Conservation (phyloP, 2,329 filamentous ascomycete species). For the Colletotrichum brevisporum region DNA sequence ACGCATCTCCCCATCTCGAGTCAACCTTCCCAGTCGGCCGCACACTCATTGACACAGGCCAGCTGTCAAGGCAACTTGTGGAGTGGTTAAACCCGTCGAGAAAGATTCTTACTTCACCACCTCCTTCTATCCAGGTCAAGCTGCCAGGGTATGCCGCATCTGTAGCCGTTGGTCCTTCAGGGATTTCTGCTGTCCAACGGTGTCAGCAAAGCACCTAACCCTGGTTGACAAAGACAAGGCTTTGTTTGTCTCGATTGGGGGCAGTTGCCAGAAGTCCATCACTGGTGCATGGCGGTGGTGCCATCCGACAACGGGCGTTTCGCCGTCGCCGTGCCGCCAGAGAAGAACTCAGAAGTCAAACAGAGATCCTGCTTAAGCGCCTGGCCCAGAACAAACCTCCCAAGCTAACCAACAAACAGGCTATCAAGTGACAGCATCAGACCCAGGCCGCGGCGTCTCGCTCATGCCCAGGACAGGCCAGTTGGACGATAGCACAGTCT, state of each 20-base stretch:
- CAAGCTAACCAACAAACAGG: background rate
- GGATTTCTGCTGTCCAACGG: background rate
- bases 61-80: background rate
- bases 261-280: background rate
- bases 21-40: slow-evolving; percentile 3
- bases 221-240: background rate
- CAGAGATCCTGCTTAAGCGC: slow-evolving; percentile 23
- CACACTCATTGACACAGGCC: slow-evolving; percentile 1
- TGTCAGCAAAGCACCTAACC: background rate
- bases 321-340: slow-evolving; percentile 8
- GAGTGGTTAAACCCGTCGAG: no score
- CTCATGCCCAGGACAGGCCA: slow-evolving; percentile 7
- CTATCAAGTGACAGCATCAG: background rate
- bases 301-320: slow-evolving; percentile 17
- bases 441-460: slow-evolving; percentile 28
- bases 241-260: background rate
- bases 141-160: background rate
- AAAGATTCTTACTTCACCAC: no score
- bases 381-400: background rate
- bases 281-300: slow-evolving; percentile 4
- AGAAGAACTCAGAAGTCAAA: background rate
- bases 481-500: slow-evolving; percentile 5
- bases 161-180: background rate
- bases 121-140: no score
- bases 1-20: slow-evolving; percentile 1